A percentile compares a stretch with the other conserved stretches of the same genome.
These are phyloP conservation scores for Syncephalastrum contaminatum DNA, from an alignment of 371 early-diverging fungal genomes.

Conservation along the genomic window DNA sequence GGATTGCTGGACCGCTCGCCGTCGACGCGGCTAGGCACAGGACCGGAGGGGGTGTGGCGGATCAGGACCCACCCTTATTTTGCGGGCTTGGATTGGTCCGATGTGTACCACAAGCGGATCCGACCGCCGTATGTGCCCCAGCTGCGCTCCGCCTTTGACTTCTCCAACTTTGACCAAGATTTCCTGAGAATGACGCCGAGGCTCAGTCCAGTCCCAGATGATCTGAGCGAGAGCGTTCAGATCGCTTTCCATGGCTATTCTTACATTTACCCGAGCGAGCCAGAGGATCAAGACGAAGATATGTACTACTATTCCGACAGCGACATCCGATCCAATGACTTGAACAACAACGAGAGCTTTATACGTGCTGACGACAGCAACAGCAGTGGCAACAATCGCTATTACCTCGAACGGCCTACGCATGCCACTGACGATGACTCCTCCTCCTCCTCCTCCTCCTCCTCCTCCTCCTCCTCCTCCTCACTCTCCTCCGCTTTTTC, in stretches of 20 bases:
- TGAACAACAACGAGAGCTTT: conserved; percentile 3
- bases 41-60: conserved; percentile 58
- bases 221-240: conserved; percentile 47
- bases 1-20: conserved; percentile 73
- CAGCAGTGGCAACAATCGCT: not conserved
- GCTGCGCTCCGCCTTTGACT: conserved; percentile 46
- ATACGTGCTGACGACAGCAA: conserved; percentile 7
- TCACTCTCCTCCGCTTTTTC: conserved; percentile 29
- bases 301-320: conserved; percentile 20
- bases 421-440: not conserved
- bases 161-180: conserved; percentile 61
- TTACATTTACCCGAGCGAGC: conserved; percentile 23
- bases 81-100: conserved; percentile 67
- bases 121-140: conserved; percentile 60
- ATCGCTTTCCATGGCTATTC: conserved; percentile 59
- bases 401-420: not conserved
- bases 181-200: conserved; percentile 46
- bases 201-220: conserved; percentile 35
- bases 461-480: conserved; percentile 13
- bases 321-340: conserved; percentile 19
- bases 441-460: conserved; percentile 6
- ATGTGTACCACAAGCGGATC: conserved; percentile 64
- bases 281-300: conserved; percentile 3
- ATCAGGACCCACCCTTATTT: conserved; percentile 74
- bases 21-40: conserved; percentile 57